Evolutionary conservation across 352 stramenopile genomes (phyloP), one percentile per base, ranked within the genome.

Genomic region (Phytophthora aleatoria): DNA sequence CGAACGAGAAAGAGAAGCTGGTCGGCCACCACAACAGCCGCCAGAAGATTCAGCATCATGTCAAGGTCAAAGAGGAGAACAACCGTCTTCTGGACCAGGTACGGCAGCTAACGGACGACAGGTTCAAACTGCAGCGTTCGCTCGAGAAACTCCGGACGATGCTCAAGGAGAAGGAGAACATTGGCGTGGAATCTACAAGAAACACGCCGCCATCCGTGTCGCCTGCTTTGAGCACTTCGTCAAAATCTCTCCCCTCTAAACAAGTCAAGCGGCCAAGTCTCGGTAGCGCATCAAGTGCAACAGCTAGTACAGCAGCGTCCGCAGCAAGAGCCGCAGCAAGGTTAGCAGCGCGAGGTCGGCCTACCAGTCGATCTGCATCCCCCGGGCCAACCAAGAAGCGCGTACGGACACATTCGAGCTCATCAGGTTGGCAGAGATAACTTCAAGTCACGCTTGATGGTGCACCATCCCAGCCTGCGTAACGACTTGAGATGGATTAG

Each of bases 41-140:
- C 8, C 85, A 94, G 55, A 91, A 89, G 67, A 94, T 94, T 61
- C 85, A 94, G 55, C 82, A 94, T 33, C 83, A 94, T 48, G 79
- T 82, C 49, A 87, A 85, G 45, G 79, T 94, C 15, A 94, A 94
- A 55, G 85, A 92, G 31, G 83, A 94, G 53, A 91, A 91, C 66
- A 94, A 94, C 41, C 76, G 83, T 24, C 60, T 94, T 15, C 59
- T 89, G n/a, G 67, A 81, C 13, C 78, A 91, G n/a, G 75, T 94
- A 20, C 77, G 76, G 8, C 72, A 83, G 20, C 64, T 92, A 42
- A 89, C 79, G 4, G 81, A 91, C 12, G 76, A 90, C 15, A 87
- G 88, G 50, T 69, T 76, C 33, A 85, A 85, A 55, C 51, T 92
- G 15, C 68, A 86, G 51, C 71, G 73, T 0, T 65, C 65, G 5